Percentiles rank a stretch among this genome's conserved stretches.
Conservation (phyloP, 176 grass and related monocot species). For the Rhynchospora breviuscula region DNA sequence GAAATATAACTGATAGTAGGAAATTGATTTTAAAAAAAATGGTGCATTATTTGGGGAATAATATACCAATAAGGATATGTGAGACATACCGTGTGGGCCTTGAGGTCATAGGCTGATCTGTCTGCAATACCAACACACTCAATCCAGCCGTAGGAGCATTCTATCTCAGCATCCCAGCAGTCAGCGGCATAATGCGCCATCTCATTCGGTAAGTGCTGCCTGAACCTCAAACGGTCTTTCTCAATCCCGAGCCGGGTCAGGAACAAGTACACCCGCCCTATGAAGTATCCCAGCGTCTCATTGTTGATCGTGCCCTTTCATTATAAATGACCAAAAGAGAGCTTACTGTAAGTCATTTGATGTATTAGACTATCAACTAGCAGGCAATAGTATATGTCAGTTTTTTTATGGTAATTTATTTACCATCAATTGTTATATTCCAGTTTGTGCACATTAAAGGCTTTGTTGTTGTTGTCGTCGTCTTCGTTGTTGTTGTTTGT, state of each 20-base stretch:
- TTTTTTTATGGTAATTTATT: not conserved
- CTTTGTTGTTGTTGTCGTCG: not conserved
- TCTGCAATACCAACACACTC: constrained; percentile 99
- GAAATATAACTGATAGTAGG: not conserved
- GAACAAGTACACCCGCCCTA: constrained; percentile 87
- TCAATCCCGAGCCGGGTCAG: constrained; percentile 79
- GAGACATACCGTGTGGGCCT: constrained; percentile 67
- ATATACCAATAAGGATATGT: not conserved
- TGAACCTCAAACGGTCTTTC: constrained; percentile 75
- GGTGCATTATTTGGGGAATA: not conserved
- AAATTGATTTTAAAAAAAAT: not conserved
- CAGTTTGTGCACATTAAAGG: not conserved
- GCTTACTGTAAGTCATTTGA: not conserved
- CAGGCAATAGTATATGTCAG: not conserved
- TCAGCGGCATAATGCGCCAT: constrained; percentile 99
- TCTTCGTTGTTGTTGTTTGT: too few relatives aligned
- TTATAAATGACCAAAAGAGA: not conserved
- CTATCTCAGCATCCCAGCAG: constrained; percentile 98
- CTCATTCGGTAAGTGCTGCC: constrained; percentile 91
- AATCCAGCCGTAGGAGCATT: constrained; percentile 96
- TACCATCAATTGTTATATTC: not conserved
- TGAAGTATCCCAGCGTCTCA: constrained; percentile 92
- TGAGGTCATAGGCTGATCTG: constrained; percentile 84
- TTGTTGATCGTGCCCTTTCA: constrained; percentile 78
- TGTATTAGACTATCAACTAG: constrained; percentile 5